Evolutionary conservation across 148 eudicot species (phyloP).

Genomic region (Silene uniflora): DNA sequence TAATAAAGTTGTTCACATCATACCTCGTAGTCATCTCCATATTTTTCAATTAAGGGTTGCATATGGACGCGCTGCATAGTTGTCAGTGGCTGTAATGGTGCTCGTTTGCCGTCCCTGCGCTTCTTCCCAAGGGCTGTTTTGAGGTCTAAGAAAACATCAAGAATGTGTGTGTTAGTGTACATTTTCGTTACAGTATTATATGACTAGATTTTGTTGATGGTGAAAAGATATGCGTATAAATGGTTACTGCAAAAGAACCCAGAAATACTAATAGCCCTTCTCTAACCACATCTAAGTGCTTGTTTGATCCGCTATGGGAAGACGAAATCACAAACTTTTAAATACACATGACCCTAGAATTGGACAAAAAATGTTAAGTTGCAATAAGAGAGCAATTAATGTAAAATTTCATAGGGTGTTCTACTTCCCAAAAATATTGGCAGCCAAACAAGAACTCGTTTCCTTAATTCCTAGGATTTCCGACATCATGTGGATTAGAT

Average conservation of each 20-base stretch:
- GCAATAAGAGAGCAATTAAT: background rate
- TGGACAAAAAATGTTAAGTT: background rate
- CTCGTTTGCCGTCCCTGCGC: conserved; percentile 74
- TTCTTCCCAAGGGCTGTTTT: conserved; percentile 84
- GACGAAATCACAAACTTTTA: background rate
- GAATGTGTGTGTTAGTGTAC: background rate
- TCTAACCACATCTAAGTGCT: background rate
- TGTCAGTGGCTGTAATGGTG: conserved; percentile 74
- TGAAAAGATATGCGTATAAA: background rate
- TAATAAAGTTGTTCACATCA: conserved; percentile 1
- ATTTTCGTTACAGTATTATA: background rate
- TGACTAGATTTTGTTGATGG: background rate
- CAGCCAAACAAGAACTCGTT: background rate
- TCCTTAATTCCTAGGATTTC: background rate
- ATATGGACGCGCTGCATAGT: conserved; percentile 62
- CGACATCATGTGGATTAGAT: background rate
- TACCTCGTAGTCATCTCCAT: conserved; percentile 92
- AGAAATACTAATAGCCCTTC: no score
- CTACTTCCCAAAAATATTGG: background rate
- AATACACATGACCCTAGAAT: background rate
- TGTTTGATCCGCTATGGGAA: background rate
- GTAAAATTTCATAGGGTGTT: background rate
- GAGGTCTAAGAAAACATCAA: conserved; percentile 41
- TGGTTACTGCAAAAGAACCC: no score
- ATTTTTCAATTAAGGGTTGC: conserved; percentile 52